Base-by-base conservation (phyloP, 2,329 filamentous ascomycete genomes). In the Trichophyton rubrum region DNA sequence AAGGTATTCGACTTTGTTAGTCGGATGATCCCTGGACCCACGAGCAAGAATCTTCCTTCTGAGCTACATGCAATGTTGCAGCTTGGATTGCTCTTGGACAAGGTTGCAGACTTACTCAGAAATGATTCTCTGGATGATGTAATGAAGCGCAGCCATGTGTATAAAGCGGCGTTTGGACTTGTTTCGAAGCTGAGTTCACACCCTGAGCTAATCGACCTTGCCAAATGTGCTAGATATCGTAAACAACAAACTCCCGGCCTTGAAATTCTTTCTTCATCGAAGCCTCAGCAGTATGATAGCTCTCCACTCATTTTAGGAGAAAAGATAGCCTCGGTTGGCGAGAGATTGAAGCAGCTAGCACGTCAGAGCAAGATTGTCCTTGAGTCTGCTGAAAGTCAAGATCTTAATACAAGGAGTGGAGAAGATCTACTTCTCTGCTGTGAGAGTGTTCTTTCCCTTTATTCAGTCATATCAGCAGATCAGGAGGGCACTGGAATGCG, bases 41-140 rank as follows among this genome's bases (percentile, higher is more conserved):
- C 15, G 4, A 64, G 56, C 61, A 43, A 61, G 35, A 64, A 69
- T 17, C 69, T 73, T 17, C 69, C 72, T 2, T 51, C 57, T 4
- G 65, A 63, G 3, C 58, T 76, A 1, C 47, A 63, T 45, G 66
- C 68, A 1, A 71, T 77, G 66, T 66, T 78, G 7, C 63, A 68
- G 9, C 62, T 72, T 7, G 73, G 71, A 60, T 70, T 71, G 30
- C 61, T 77, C 8, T 64, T 76, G 8, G 69, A 73, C 40, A 71
- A 70, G 40, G 68, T 69, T 13, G 71, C 71, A 1, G 71, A 77
- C 22, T 66, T 77, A 1, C 63, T 78, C 7, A 67, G 73, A 9
- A 75, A 76, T 63, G 75, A 76, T 60, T 73, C 73, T 6, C 61
- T 77, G 9, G 69, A 72, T 22, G 72, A 78, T 58, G 66, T 72